These are phyloP conservation scores for Warburgia ugandensis DNA, from an alignment of 164 flowering plant species.

Conservation along the genomic window DNA sequence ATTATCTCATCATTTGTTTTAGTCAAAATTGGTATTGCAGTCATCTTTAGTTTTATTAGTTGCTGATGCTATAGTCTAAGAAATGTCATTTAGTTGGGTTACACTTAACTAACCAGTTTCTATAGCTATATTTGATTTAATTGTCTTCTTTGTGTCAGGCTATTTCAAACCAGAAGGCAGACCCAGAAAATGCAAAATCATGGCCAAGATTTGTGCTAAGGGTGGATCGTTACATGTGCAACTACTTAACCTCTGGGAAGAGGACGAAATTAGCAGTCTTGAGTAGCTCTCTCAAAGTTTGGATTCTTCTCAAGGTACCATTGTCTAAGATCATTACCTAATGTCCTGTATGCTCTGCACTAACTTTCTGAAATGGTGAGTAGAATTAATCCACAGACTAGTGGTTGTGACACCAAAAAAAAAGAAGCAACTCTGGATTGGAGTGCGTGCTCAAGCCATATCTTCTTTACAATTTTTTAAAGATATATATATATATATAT, in stretches of 20 bases:
- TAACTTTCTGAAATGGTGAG: not conserved
- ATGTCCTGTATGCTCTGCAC: not conserved
- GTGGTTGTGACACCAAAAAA: no score
- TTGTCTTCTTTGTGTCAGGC: constrained; percentile 40
- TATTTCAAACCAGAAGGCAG: constrained; percentile 39
- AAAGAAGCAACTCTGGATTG: no score
- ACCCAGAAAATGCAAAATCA: constrained; percentile 61
- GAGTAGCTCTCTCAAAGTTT: constrained; percentile 89
- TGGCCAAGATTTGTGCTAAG: constrained; percentile 80
- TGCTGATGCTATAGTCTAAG: not conserved
- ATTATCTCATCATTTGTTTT: no score
- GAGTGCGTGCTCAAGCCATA: no score
- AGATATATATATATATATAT: no score
- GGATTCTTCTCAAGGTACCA: constrained; percentile 81
- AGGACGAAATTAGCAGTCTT: constrained; percentile 67
- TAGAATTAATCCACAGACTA: not conserved
- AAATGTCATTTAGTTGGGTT: not conserved
- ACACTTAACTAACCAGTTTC: not conserved
- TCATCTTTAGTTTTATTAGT: not conserved
- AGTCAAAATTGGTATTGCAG: no score
- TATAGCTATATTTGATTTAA: not conserved
- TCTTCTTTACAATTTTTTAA: no score
- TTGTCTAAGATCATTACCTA: not conserved
- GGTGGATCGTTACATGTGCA: constrained; percentile 79
- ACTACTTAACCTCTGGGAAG: constrained; percentile 77